phyloP scores from a whole-genome alignment of 257 asterid genomes.

The Apocynum venetum region DNA sequence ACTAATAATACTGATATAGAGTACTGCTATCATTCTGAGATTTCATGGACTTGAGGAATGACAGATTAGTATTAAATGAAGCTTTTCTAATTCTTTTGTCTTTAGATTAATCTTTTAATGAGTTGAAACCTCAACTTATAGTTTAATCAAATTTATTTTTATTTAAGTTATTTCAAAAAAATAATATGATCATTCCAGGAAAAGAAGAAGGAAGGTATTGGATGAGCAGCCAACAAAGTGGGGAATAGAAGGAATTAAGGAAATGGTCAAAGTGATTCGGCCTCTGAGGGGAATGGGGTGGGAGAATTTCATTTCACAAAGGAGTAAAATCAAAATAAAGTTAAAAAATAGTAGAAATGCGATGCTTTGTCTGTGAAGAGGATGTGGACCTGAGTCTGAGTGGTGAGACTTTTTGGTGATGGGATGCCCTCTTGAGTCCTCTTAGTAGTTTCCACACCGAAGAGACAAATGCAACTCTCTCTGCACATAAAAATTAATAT shows the following conservation, averaged over 20 bases:
- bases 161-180: too few species aligned
- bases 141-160: too few species aligned
- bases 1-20: background rate
- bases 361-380: background rate
- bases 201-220: too few species aligned
- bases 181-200: too few species aligned
- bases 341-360: too few species aligned
- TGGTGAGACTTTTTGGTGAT: background rate
- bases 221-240: too few species aligned
- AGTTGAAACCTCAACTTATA: background rate
- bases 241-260: background rate
- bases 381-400: background rate
- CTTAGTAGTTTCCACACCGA: background rate
- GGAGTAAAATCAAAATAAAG: too few species aligned
- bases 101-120: background rate
- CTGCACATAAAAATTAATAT: background rate
- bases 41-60: background rate
- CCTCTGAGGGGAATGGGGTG: background rate
- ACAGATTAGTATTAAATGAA: slow-evolving; percentile 26
- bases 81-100: background rate
- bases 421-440: background rate
- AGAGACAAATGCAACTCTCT: background rate
- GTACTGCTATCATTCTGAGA: slow-evolving; percentile 1
- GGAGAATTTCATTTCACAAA: too few species aligned
- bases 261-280: background rate